Percentiles rank a stretch among this genome's conserved stretches.
phyloP scores from a whole-genome alignment of 2,329 filamentous ascomycete species.

The Fusarium oxysporum region DNA sequence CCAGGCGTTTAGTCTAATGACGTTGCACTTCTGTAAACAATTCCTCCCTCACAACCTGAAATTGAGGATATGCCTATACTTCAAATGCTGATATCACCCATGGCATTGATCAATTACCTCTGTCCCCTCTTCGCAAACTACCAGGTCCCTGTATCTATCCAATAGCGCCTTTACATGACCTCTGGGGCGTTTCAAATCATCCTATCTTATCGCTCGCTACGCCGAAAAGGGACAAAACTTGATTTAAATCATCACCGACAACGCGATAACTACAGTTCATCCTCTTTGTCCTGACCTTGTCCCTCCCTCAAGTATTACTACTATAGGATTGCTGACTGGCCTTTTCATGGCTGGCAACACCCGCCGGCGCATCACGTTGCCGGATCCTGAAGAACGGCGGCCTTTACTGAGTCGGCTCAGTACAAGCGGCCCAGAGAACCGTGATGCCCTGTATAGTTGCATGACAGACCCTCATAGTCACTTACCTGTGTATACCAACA shows the following conservation, averaged over 20 bases:
- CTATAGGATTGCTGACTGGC: not conserved
- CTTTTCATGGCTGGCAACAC: slow-evolving; percentile 40
- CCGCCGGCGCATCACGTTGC: slow-evolving; percentile 49
- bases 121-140: not conserved
- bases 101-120: slow-evolving; percentile 2
- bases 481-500: slow-evolving; percentile 81
- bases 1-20: slow-evolving; percentile 26
- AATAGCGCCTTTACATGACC: slow-evolving; percentile 1
- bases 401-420: slow-evolving; percentile 51
- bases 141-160: not conserved
- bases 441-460: slow-evolving; percentile 62
- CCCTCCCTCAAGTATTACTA: not conserved
- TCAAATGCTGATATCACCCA: not conserved
- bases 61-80: not conserved
- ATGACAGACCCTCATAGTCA: slow-evolving; percentile 68
- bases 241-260: slow-evolving; percentile 19
- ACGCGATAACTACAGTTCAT: slow-evolving; percentile 16
- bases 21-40: slow-evolving; percentile 25
- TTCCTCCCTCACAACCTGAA: not conserved
- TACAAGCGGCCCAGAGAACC: slow-evolving; percentile 44
- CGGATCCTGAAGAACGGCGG: slow-evolving; percentile 50
- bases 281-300: not conserved
- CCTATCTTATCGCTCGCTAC: slow-evolving; percentile 30
- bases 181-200: slow-evolving; percentile 1
- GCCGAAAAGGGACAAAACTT: slow-evolving; percentile 28